Base-by-base conservation (phyloP, 1,284 basidiomycete species). In the Omphalotus olearius region DNA sequence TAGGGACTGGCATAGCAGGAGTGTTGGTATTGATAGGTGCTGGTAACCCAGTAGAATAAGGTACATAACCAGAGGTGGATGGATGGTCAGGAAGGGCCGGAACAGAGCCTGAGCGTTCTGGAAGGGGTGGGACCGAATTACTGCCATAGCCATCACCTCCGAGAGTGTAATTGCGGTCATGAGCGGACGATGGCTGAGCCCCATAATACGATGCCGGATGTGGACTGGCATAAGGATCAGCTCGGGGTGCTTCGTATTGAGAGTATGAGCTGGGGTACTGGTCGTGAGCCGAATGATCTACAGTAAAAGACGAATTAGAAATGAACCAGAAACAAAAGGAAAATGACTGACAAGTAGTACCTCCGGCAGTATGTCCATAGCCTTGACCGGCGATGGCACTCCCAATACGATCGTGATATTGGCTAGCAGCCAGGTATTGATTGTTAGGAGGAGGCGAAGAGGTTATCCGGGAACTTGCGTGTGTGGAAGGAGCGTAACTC, bases 241-340 rank as follows among this genome's bases (percentile, higher is more conserved):
- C 4, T 14, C 47, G 45, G 28, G 50, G 83, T 38, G 76, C 69
- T 45, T 83, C 79, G 26, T 79, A 75, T 50, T 71, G 70, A 3
- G 74, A 70, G 56, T 80, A 79, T 40, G 63, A 64, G 11, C 74
- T 67, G 16, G 70, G 65, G 54, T 78, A 73, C 51, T 75, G 76
- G 40, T 76, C 71, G 54, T 83, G 80, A 9, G 76, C 74, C 26
- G 77, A 71, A 56, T 81, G 75, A 60, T 84, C 82, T 85, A 56
- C 3, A 41, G 25, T 41, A 41, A n/a, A 30, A 2, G 47, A 40
- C 14, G n/a, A 11, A 6, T 16, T 30, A 39, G 6, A 23, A 14
- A 18, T 26, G 20, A 1, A 41, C 17, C 18, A 37, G 13, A 30
- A 4, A 53, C 36, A 41, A 43, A 23, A 47, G 40, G 53, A 14